Conservation (phyloP, 2,329 filamentous ascomycete genomes). For the Leptographium lundbergii region DNA sequence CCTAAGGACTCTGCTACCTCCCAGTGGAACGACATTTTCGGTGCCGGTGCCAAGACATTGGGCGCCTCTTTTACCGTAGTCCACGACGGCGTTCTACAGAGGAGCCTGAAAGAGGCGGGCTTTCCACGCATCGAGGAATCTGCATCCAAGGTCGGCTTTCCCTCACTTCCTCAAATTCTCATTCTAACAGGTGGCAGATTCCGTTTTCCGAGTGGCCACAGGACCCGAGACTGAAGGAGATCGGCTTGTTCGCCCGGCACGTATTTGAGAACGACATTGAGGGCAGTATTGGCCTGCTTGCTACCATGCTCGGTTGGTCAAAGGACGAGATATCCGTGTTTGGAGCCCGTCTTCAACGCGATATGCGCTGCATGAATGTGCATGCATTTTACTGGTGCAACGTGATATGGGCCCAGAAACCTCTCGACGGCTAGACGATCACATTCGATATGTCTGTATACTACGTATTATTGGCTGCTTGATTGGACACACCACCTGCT, state of each 20-base stretch:
- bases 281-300: conserved; percentile 8
- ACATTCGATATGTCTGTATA: no score
- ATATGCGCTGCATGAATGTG: conserved; percentile 7
- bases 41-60: not conserved
- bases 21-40: conserved; percentile 12
- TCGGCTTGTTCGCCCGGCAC: conserved; percentile 12
- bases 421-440: not conserved
- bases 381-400: conserved; percentile 8
- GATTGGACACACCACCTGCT: no score
- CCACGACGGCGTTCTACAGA: not conserved
- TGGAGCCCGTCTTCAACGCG: conserved; percentile 7
- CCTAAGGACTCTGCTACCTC: conserved; percentile 10
- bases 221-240: conserved; percentile 16
- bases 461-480: no score
- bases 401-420: conserved; percentile 9
- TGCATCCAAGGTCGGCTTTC: no score
- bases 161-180: not conserved
- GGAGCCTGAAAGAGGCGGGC: no score
- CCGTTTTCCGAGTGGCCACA: conserved; percentile 21
- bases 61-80: not conserved
- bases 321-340: conserved; percentile 8
- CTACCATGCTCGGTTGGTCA: conserved; percentile 10
- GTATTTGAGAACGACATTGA: conserved; percentile 9
- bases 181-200: conserved; percentile 1
- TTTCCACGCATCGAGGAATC: no score